Conservation (phyloP, 202 grass and related monocot genomes). For the Tripidium arundinaceum region DNA sequence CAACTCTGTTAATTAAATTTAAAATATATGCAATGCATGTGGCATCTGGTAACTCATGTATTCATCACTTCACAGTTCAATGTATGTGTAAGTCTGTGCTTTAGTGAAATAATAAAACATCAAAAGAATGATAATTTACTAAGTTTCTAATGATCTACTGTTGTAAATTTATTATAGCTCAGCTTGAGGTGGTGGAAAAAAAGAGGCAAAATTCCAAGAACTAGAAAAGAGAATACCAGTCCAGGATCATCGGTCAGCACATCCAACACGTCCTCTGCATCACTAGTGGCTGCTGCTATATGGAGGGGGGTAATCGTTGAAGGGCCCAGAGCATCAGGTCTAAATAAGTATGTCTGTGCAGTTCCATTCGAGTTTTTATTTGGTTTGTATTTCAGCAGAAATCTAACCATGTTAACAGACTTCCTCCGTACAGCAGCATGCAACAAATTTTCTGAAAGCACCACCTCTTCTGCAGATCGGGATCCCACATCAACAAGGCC, state of each 20-base stretch:
- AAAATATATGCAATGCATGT: not conserved
- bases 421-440: slow-evolving; percentile 65
- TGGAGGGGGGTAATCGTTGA: slow-evolving; percentile 77
- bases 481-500: slow-evolving; percentile 58
- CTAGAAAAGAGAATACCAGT: slow-evolving; percentile 54
- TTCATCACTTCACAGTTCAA: not conserved
- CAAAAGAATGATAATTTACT: not conserved
- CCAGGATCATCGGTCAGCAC: slow-evolving; percentile 77
- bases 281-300: slow-evolving; percentile 67
- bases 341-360: slow-evolving; percentile 58
- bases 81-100: not conserved
- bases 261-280: slow-evolving; percentile 74
- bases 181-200: not conserved
- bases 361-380: slow-evolving; percentile 33
- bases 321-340: slow-evolving; percentile 68
- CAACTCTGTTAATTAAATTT: slow-evolving; percentile 11
- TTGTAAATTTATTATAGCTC: slow-evolving; percentile 9
- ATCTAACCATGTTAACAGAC: slow-evolving; percentile 59
- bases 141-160: not conserved
- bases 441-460: slow-evolving; percentile 74
- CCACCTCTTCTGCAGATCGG: slow-evolving; percentile 64
- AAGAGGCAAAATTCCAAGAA: slow-evolving; percentile 15
- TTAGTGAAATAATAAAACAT: not conserved
- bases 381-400: slow-evolving; percentile 58
- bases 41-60: not conserved